Base-by-base conservation (phyloP, 2,329 filamentous ascomycete genomes). In the Verticillium klebahnii region DNA sequence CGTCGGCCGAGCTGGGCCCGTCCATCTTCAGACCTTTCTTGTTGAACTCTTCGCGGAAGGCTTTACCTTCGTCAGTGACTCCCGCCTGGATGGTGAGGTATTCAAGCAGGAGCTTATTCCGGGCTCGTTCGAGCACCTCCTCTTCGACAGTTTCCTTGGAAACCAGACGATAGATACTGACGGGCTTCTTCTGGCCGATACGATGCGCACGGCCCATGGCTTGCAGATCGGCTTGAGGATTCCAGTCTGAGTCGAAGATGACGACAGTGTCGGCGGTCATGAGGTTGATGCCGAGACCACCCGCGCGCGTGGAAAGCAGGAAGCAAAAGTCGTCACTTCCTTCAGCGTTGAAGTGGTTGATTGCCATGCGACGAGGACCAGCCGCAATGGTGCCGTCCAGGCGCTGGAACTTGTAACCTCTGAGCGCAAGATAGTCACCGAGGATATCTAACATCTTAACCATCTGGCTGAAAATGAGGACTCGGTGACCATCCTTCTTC, bases 381-480 rank as follows among this genome's bases (percentile, higher is more conserved):
- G 95, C 91, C 37, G 92, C 89, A 67, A 99, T 97, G 2, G 95
- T 99, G 68, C 95, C 95, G 72, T 99, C 95, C 8, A 99, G 85
- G 19, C 95, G 87, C 73, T 99, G 96, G 72, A 95, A 98, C 63
- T 95, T 89, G 75, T 98, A 96, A n/a, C 93, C 93, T 65, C 95
- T 90, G 60, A 95, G 85, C 59, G 92, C 91, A 67, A 98, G 86
- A 72, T 99, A 99, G 70, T 99, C 94, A 56, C 92, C 92, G 1
- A 99, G 83, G 60, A 99, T 95, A 71, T 99, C 93, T 25, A 99
- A 85, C 91, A 99, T 98, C 73, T 92, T 96, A 39, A 99, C 96
- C 95, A 99, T 99, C 73, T 99, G 95, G 74, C 94, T 98, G 81
- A 99, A 99, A 67, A 99, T 98, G 65, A 99, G 80, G 14, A 99